Conservation (phyloP, 2,329 filamentous ascomycete species). For the Aurifilum marmelostoma region DNA sequence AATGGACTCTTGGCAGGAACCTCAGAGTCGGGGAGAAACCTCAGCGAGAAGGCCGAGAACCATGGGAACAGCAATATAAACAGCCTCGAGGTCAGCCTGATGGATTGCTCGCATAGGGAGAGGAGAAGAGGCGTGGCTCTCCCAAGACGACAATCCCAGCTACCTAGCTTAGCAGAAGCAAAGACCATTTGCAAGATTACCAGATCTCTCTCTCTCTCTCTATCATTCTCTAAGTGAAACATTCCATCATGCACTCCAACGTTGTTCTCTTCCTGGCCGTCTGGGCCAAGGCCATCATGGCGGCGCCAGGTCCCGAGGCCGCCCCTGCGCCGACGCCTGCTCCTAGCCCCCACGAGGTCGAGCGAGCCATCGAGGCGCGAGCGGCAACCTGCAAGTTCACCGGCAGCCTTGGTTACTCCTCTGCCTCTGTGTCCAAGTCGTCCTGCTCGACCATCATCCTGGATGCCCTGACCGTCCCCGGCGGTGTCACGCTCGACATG, state of each 20-base stretch:
- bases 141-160: neutral
- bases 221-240: no score
- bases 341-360: slow-evolving; percentile 16
- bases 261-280: slow-evolving; percentile 14
- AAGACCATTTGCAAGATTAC: neutral
- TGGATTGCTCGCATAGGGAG: neutral
- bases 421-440: slow-evolving; percentile 51
- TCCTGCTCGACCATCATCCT: slow-evolving; percentile 44
- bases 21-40: neutral
- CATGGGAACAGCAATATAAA: neutral
- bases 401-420: slow-evolving; percentile 42
- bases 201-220: neutral
- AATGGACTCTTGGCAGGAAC: slow-evolving; percentile 2
- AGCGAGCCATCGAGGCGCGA: slow-evolving; percentile 21
- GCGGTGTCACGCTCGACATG: slow-evolving; percentile 43
- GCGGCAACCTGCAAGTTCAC: slow-evolving; percentile 56
- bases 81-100: neutral
- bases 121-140: neutral
- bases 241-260: neutral
- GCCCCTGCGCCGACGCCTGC: slow-evolving; percentile 22
- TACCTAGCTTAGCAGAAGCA: neutral
- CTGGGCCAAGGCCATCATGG: slow-evolving; percentile 7
- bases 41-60: neutral
- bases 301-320: slow-evolving; percentile 5
- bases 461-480: slow-evolving; percentile 41